Evolutionary conservation across 371 early-diverging fungal genomes (phyloP).

Genomic region (Rhizopus sp.): DNA sequence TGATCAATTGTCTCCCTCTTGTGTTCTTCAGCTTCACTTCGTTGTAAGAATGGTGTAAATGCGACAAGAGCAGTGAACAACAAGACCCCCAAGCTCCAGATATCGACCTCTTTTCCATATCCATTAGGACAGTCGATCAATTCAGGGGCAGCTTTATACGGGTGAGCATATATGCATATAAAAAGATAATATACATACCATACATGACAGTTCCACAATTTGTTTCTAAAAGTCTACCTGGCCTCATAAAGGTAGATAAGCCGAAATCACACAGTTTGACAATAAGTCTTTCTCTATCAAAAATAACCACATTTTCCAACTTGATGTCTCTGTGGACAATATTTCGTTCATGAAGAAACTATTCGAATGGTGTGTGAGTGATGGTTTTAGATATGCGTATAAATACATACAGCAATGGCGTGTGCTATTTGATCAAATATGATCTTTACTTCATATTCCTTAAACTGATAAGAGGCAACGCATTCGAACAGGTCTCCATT

Average conservation of each 20-base stretch:
- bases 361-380: background rate
- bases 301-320: constrained; percentile 73
- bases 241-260: constrained; percentile 9
- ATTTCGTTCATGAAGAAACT: constrained; percentile 64
- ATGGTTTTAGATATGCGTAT: background rate
- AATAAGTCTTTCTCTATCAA: constrained; percentile 10
- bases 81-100: constrained; percentile 97
- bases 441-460: constrained; percentile 27
- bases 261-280: constrained; percentile 27
- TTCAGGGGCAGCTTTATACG: constrained; percentile 71
- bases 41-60: constrained; percentile 84
- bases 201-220: constrained; percentile 24
- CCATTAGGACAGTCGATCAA: constrained; percentile 83
- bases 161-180: background rate
- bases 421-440: constrained; percentile 36
- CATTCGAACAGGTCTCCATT: constrained; percentile 31
- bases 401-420: constrained; percentile 22
- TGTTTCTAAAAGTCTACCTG: constrained; percentile 8
- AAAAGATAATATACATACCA: constrained; percentile 11
- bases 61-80: constrained; percentile 91
- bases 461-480: constrained; percentile 6
- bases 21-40: constrained; percentile 1
- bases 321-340: constrained; percentile 81
- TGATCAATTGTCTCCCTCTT: background rate
- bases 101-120: constrained; percentile 94